These are phyloP conservation scores for Salmacisia buchloeana DNA, from an alignment of 1,284 basidiomycete species.

Conservation along the genomic window DNA sequence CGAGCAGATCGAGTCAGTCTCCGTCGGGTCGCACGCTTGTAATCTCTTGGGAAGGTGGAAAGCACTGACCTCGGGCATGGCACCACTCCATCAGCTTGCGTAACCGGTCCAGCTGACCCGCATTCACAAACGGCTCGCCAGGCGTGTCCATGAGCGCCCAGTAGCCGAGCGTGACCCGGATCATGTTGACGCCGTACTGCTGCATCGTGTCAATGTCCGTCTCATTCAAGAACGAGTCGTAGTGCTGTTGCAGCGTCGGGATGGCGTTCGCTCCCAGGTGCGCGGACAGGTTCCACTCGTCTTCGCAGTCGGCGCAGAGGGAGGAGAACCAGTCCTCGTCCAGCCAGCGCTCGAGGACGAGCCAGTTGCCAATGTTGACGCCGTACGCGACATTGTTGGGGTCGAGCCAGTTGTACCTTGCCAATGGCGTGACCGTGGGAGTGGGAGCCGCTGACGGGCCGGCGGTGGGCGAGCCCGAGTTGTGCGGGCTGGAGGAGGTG, in stretches of 20 bases:
- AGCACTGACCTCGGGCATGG: conserved; percentile 36
- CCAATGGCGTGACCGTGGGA: conserved; percentile 30
- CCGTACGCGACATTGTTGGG: conserved; percentile 43
- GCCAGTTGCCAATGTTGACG: conserved; percentile 45
- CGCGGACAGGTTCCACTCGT: conserved; percentile 51
- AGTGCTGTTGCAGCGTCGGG: conserved; percentile 43
- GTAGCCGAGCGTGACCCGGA: conserved; percentile 52
- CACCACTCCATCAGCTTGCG: conserved; percentile 41
- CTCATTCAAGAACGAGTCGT: conserved; percentile 51
- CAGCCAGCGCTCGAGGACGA: conserved; percentile 52
- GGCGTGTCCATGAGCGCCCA: conserved; percentile 43
- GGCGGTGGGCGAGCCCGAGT: neutral
- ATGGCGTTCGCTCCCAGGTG: conserved; percentile 33
- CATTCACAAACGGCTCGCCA: conserved; percentile 33
- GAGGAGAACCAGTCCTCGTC: conserved; percentile 52
- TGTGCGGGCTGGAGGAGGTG: no score
- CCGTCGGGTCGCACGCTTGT: no score
- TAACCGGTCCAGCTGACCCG: conserved; percentile 33
- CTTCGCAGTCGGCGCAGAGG: conserved; percentile 45
- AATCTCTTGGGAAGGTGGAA: no score
- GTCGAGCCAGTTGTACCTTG: conserved; percentile 43
- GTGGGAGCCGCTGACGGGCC: neutral
- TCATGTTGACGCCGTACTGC: conserved; percentile 43
- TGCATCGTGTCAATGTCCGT: conserved; percentile 49
- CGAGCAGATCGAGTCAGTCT: no score